Base-by-base conservation (phyloP, 768 basidiomycete genomes). In the Rhodotorula taiwanensis region DNA sequence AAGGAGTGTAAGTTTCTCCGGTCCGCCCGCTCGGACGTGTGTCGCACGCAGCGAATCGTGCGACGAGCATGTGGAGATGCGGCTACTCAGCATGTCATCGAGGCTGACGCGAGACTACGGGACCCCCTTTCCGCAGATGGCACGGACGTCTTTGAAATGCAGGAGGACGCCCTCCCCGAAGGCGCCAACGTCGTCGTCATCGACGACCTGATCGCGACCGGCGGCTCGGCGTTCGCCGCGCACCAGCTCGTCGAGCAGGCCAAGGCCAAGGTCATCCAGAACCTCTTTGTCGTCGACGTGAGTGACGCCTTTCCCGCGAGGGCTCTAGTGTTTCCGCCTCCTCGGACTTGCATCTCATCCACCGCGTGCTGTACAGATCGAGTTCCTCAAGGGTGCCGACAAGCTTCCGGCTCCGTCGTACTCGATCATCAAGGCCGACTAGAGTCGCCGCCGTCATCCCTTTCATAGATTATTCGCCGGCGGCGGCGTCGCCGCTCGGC, bases 141-240 rank as follows among this genome's bases (percentile, higher is more conserved):
- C 33, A 62, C 92, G 89, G 94, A 98, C 73, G 79, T 82, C n/a
- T 95, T 98, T 71, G 91, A 98, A 77, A 92, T 98, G 83, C 95
- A 98, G 77, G 80, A 82, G 25, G 88, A 85, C 55, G 85, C 87
- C 15, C 88, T 99, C 73, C 77, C 82, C 69, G 81, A 85, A 8
- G 90, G 91, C 33, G 86, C 92, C 74, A 86, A 79, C 63, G 89
- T 92, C 27, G 75, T 99, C 50, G 80, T 99, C 48, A 79, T 99
- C 31, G 95, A 99, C 76, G 95, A 99, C 76, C 80, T 99, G 44
- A 89, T 99, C 67, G 95, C 95, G 0, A 97, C 94, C 89, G 91
- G 92, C 65, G 95, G 95, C 14, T 95, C 92, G 36, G 95, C 95
- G 13, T 83, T 82, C 64, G 92, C 93, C 7, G 92, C 94, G 6